Percentiles rank a stretch among this genome's conserved stretches.
These are phyloP conservation scores for Russula emetica DNA, from an alignment of 768 basidiomycete species.

Conservation along the genomic window DNA sequence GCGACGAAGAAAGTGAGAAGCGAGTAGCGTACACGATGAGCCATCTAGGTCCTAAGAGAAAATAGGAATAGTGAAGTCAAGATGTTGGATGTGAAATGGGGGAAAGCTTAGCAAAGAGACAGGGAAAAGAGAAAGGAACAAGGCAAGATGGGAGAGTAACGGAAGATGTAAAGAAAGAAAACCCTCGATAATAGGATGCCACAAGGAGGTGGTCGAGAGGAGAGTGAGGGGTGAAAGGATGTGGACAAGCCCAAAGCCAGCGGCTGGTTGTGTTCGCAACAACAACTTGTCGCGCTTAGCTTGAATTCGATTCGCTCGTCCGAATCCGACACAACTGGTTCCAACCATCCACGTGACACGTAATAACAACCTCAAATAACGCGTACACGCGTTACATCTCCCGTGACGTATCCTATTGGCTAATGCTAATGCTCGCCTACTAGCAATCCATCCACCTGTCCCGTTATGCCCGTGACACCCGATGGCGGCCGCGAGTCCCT, in stretches of 20 bases:
- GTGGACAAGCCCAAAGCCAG: conserved; percentile 28
- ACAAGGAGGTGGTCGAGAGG: conserved; percentile 13
- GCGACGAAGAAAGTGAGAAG: conserved; percentile 7
- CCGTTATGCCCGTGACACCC: too few relatives aligned
- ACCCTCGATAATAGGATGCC: conserved; percentile 20
- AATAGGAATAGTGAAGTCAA: conserved; percentile 24
- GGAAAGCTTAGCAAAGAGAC: conserved; percentile 15
- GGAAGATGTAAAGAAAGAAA: conserved; percentile 4
- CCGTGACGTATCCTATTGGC: conserved; percentile 15
- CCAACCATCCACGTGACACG: conserved; percentile 27
- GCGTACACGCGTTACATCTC: conserved; percentile 26
- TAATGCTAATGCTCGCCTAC: background rate
- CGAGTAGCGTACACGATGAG: conserved; percentile 25
- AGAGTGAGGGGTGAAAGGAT: conserved; percentile 4
- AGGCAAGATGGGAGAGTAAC: conserved; percentile 7
- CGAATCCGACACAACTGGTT: conserved; percentile 10
- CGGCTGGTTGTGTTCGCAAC: conserved; percentile 27
- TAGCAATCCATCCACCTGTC: too few relatives aligned
- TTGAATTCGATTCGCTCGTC: conserved; percentile 1
- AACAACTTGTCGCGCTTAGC: conserved; percentile 5
- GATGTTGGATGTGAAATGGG: conserved; percentile 17
- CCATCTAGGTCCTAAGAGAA: conserved; percentile 24
- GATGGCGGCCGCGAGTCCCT: background rate
- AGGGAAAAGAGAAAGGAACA: conserved; percentile 23
- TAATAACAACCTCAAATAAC: conserved; percentile 28